These are phyloP conservation scores for Aspergillus uvarum DNA, from an alignment of 2,329 filamentous ascomycete species.

Conservation along the genomic window DNA sequence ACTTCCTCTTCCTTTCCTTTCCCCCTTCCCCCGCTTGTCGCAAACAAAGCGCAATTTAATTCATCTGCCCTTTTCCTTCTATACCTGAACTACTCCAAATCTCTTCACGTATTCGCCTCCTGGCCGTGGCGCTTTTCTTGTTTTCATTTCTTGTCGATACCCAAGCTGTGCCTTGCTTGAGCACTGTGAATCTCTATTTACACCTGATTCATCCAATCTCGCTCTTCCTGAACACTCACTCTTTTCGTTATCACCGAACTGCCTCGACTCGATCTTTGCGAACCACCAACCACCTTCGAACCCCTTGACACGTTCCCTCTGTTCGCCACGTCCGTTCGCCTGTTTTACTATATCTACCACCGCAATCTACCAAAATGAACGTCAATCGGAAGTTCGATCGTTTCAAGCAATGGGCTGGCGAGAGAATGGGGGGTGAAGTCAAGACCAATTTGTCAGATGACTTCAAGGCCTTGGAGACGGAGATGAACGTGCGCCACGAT, in stretches of 20 bases:
- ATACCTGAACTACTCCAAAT: constrained; percentile 1
- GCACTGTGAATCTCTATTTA: not conserved
- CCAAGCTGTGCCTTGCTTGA: not conserved
- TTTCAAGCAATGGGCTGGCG: constrained; percentile 96
- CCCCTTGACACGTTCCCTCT: not conserved
- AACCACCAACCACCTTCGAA: not conserved
- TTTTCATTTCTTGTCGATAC: not conserved
- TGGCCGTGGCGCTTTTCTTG: constrained; percentile 1
- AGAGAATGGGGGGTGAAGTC: constrained; percentile 90
- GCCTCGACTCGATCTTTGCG: not conserved
- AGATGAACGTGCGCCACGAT: constrained; percentile 86
- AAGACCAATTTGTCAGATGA: constrained; percentile 86
- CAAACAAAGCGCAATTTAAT: constrained; percentile 2
- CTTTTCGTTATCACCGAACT: not conserved
- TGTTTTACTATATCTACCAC: not conserved
- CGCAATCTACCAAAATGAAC: constrained; percentile 49
- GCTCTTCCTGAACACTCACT: not conserved
- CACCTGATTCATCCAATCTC: not conserved
- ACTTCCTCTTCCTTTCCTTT: constrained; percentile 10
- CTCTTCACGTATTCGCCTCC: constrained; percentile 5
- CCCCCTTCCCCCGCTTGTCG: constrained; percentile 12
- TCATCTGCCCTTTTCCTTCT: not conserved
- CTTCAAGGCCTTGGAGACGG: constrained; percentile 83
- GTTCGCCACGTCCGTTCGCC: not conserved
- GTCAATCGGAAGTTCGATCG: constrained; percentile 88